Percentiles rank a stretch among this genome's conserved stretches.
These are phyloP conservation scores for Mucor circinelloides DNA, from an alignment of 371 early-diverging fungal species.

Conservation along the genomic window DNA sequence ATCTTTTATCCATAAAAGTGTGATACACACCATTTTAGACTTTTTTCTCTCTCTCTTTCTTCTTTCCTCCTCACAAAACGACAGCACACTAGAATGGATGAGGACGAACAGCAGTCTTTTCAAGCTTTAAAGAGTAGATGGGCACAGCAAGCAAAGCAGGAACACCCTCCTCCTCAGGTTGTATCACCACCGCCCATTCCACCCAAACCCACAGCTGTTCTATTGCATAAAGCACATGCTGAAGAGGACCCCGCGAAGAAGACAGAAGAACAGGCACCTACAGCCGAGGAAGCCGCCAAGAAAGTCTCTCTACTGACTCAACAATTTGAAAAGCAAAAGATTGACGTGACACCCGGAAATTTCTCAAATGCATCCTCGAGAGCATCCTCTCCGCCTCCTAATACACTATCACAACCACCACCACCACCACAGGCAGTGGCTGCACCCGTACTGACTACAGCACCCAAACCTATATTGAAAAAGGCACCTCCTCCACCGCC, in stretches of 20 bases:
- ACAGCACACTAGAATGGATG: neutral
- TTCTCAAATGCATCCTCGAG: neutral
- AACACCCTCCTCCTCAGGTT: neutral
- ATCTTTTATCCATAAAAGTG: neutral
- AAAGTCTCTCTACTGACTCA: conserved; percentile 11
- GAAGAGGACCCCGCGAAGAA: neutral
- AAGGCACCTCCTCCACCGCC: neutral
- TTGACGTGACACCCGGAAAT: conserved; percentile 11
- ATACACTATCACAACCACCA: neutral
- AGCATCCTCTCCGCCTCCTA: neutral
- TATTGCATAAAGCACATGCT: neutral
- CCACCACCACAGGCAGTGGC: neutral
- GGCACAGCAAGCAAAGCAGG: conserved; percentile 21
- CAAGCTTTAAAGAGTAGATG: conserved; percentile 26
- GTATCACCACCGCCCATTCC: conserved; percentile 26
- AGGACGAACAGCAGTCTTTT: conserved; percentile 26
- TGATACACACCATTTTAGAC: neutral
- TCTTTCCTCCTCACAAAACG: neutral
- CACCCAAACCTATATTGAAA: neutral
- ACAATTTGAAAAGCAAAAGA: conserved; percentile 12
- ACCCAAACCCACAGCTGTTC: conserved; percentile 23
- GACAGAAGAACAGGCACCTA: neutral
- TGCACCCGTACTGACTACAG: neutral
- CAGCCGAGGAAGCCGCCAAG: neutral
- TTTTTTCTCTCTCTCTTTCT: neutral